Evolutionary conservation across 345 rosid genomes (phyloP).

Genomic region (Eucalyptus fibrosa): DNA sequence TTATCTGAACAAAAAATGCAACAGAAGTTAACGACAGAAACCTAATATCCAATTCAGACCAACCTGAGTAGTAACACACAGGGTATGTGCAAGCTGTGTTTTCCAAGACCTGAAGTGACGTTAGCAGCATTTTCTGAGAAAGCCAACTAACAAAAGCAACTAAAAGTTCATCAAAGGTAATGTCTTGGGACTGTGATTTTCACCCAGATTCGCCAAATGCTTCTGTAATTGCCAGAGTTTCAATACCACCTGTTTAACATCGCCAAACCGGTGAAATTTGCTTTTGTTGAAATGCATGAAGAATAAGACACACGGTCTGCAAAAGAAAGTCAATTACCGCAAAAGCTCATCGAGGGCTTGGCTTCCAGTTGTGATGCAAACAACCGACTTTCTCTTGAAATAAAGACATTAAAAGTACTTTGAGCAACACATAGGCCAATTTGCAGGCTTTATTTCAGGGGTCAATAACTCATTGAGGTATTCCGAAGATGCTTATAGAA

Average conservation of each 20-base stretch:
- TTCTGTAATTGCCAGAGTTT: background rate
- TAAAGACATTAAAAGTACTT: background rate
- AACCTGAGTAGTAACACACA: conserved; percentile 88
- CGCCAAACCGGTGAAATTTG: background rate
- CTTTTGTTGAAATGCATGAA: background rate
- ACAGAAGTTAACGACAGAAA: background rate
- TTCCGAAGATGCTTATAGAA: background rate
- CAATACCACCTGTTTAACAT: background rate
- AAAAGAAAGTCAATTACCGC: background rate
- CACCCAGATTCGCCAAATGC: background rate
- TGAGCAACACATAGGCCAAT: background rate
- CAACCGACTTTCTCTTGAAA: background rate
- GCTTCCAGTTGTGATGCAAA: background rate
- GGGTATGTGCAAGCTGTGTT: conserved; percentile 89
- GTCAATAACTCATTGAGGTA: background rate
- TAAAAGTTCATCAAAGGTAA: background rate
- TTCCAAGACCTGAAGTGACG: conserved; percentile 55
- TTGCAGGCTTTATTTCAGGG: background rate
- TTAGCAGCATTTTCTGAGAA: background rate
- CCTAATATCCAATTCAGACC: background rate
- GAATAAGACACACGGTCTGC: fast-evolving
- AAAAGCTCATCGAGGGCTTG: background rate
- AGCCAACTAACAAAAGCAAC: background rate
- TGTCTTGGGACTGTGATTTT: background rate
- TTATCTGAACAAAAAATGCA: background rate